Percentiles rank a stretch among this genome's conserved stretches.
phyloP scores from a whole-genome alignment of 176 grass and related monocot genomes.

The Phragmites australis region DNA sequence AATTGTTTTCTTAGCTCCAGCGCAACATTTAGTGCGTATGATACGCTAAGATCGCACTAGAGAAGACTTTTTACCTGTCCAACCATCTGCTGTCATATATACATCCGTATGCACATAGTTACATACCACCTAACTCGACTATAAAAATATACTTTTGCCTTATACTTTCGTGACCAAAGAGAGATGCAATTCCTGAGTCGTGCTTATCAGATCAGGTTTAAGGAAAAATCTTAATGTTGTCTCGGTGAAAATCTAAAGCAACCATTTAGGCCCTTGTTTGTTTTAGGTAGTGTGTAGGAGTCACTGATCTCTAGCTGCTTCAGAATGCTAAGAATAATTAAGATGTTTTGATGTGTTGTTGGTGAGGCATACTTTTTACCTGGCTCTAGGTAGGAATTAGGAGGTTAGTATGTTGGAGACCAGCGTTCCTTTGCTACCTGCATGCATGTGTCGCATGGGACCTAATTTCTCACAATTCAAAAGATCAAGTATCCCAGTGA shows the following conservation, averaged over 20 bases:
- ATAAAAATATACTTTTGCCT: not conserved
- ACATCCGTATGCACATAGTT: not conserved
- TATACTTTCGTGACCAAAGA: not conserved
- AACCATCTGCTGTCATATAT: not conserved
- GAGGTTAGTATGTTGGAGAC: constrained; percentile 55
- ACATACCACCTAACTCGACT: not conserved
- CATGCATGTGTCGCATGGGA: constrained; percentile 11
- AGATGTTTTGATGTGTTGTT: constrained; percentile 25
- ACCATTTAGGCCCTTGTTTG: too few relatives aligned
- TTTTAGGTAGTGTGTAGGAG: constrained; percentile 11
- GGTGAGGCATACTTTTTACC: constrained; percentile 36
- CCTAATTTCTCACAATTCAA: constrained; percentile 14
- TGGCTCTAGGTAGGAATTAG: constrained; percentile 41
- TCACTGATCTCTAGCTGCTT: not conserved
- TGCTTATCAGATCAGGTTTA: not conserved
- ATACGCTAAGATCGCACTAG: not conserved
- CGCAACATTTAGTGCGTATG: not conserved
- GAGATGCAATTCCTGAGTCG: not conserved
- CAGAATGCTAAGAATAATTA: constrained; percentile 21
- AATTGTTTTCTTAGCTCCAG: not conserved
- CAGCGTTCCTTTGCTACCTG: constrained; percentile 43
- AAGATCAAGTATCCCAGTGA: not conserved
- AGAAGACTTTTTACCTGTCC: not conserved
- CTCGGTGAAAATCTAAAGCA: constrained; percentile 2
- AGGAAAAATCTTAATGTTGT: not conserved